Evolutionary conservation across 2,329 filamentous ascomycete genomes (phyloP), one percentile per base, ranked within the genome.

Genomic region (Colletotrichum lentis): DNA sequence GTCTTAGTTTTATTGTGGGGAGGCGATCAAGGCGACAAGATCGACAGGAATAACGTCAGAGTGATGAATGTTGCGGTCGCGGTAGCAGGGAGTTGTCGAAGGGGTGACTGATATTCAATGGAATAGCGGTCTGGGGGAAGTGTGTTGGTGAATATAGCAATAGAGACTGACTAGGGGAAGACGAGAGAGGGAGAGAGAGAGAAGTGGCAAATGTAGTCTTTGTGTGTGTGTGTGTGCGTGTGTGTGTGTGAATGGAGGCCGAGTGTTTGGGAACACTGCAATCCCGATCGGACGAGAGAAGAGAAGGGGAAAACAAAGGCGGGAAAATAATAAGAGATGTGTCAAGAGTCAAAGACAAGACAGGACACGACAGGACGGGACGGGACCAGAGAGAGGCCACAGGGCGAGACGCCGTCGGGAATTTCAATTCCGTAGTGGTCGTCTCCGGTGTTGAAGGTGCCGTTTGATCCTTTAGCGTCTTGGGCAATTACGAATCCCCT

Each of bases 391-490:
- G 27, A 10, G 49, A 53, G 31, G 59, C 27, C 60, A 62, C 24
- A 55, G 49, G 43, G 52, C 43, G 61, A 65, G 65, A 65, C 55
- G 61, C 62, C 50, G 61, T 41, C 35, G 31, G 55, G 41, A 3
- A 60, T 65, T 37, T 7, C 27, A 3, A 60, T 65, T 37, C 27
- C 27, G 27, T 31, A 14, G 44, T 57, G 41, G 55, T 44, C n/a
- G 44, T 18, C 14, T 43, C 44, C 54, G 39, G 54, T 56, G 59
- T 44, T 47, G 54, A 47, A n/a, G 54, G 55, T 70, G 69, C 69
- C 69, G 69, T 67, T 63, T 22, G 43, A 62, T 69, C 69, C 68
- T 66, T 70, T 71, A 71, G 69, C 67, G 69, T 70, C 69, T 71
- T 70, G 69, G 69, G 56, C 63, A 64, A 67, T 70, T 66, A 71